phyloP scores from a whole-genome alignment of 305 asterid genomes.

The Lippia alba region DNA sequence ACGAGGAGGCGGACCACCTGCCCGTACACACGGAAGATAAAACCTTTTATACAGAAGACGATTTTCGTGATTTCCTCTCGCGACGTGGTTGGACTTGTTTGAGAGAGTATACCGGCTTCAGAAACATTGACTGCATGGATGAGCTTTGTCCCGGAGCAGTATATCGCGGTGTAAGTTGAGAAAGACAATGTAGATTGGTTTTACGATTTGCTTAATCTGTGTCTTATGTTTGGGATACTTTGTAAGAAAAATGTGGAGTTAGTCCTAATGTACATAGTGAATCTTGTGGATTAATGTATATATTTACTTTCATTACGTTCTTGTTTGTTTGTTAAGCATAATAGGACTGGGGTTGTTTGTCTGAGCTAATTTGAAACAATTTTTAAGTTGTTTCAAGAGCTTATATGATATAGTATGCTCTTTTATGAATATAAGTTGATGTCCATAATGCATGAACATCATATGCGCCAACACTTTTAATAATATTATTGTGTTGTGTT shows the following conservation, averaged over 20 bases:
- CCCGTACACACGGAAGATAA: slow-evolving; percentile 74
- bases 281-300: not conserved
- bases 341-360: too few species aligned
- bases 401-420: too few species aligned
- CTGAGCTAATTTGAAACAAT: too few species aligned
- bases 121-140: slow-evolving; percentile 67
- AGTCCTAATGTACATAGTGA: not conserved
- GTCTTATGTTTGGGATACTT: not conserved
- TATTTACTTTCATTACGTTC: too few species aligned
- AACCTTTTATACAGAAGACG: slow-evolving; percentile 73
- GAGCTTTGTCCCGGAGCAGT: slow-evolving; percentile 75
- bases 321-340: too few species aligned
- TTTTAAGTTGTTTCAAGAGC: too few species aligned
- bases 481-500: too few species aligned
- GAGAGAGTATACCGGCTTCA: slow-evolving; percentile 68
- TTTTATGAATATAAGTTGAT: too few species aligned
- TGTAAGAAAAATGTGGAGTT: not conserved
- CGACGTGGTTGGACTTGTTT: slow-evolving; percentile 77
- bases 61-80: slow-evolving; percentile 66
- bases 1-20: slow-evolving; percentile 63
- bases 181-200: not conserved
- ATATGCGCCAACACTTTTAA: too few species aligned
- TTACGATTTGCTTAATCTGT: not conserved
- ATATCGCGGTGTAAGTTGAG: slow-evolving; percentile 59
- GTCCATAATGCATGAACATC: too few species aligned